Percentiles rank a stretch among this genome's conserved stretches.
Evolutionary conservation across 2,329 filamentous ascomycete genomes (phyloP).

Genomic region (Fusarium austroafricanum): DNA sequence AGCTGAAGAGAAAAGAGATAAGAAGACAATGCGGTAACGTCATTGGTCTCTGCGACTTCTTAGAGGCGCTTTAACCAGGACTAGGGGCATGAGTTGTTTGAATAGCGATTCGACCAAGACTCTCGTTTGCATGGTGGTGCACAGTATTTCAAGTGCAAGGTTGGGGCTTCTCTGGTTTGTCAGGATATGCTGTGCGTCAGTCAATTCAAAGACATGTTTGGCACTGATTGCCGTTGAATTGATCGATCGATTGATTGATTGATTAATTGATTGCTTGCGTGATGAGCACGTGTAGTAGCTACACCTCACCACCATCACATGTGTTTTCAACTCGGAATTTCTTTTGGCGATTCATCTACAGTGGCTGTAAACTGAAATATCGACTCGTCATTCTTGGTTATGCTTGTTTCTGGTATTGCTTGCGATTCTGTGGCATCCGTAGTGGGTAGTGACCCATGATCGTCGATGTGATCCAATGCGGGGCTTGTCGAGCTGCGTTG

Average conservation of each 20-base stretch:
- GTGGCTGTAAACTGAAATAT: constrained; percentile 7
- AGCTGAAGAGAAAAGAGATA: constrained; percentile 31
- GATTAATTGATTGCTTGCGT: constrained; percentile 19
- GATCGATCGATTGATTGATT: constrained; percentile 16
- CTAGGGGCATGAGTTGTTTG: constrained; percentile 9
- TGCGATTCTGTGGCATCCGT: constrained; percentile 22
- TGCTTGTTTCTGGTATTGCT: constrained; percentile 30
- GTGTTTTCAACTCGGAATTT: neutral
- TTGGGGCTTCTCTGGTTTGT: constrained; percentile 9
- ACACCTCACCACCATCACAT: constrained; percentile 18
- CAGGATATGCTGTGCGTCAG: constrained; percentile 23
- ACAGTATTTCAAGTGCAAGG: neutral
- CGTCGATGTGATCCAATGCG: constrained; percentile 34
- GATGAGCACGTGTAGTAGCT: constrained; percentile 23
- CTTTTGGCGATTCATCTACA: constrained; percentile 14
- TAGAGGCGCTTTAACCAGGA: constrained; percentile 13
- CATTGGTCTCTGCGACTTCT: constrained; percentile 20
- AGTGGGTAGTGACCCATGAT: constrained; percentile 23
- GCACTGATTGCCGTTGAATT: constrained; percentile 16
- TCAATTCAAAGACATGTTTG: constrained; percentile 23
- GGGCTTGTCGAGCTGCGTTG: constrained; percentile 18
- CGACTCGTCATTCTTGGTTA: constrained; percentile 28
- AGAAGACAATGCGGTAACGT: constrained; percentile 14
- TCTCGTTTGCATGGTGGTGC: constrained; percentile 9
- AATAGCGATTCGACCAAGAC: constrained; percentile 16